These are phyloP conservation scores for Pezicula neosporulosa DNA, from an alignment of 2,329 filamentous ascomycete species.

Conservation along the genomic window DNA sequence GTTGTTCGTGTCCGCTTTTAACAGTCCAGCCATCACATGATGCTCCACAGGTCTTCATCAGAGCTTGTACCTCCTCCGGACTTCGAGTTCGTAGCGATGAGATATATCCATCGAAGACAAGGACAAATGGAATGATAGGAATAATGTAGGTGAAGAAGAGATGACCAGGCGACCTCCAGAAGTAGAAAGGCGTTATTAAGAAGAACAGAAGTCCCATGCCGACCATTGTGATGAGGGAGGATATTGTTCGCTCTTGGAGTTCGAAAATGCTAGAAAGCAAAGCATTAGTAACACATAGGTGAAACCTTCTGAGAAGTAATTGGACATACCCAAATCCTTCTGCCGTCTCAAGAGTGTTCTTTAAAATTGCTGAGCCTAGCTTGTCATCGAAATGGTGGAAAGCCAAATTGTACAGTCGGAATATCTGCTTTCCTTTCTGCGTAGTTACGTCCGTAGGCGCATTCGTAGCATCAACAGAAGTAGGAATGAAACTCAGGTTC, in stretches of 20 bases:
- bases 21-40: conserved; percentile 38
- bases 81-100: conserved; percentile 66
- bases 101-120: conserved; percentile 67
- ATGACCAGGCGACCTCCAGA: conserved; percentile 31
- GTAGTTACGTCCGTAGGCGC: conserved; percentile 49
- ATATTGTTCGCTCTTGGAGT: conserved; percentile 62
- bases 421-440: conserved; percentile 46
- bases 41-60: conserved; percentile 53
- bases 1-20: conserved; percentile 33
- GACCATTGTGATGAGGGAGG: conserved; percentile 50
- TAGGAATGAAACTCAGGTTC: conserved; percentile 55
- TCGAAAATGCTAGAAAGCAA: conserved; percentile 56
- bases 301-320: neutral
- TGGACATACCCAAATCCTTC: conserved; percentile 55
- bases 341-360: conserved; percentile 60
- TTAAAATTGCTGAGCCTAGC: conserved; percentile 56
- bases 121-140: conserved; percentile 63
- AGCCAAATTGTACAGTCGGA: conserved; percentile 68
- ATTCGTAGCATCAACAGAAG: conserved; percentile 61
- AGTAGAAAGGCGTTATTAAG: conserved; percentile 47
- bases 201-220: conserved; percentile 50
- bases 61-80: conserved; percentile 56
- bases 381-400: conserved; percentile 75
- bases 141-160: conserved; percentile 64
- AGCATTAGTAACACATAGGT: neutral